Evolutionary conservation across 768 basidiomycete species (phyloP), one percentile per base, ranked within the genome.

Genomic region (Russula sp.): DNA sequence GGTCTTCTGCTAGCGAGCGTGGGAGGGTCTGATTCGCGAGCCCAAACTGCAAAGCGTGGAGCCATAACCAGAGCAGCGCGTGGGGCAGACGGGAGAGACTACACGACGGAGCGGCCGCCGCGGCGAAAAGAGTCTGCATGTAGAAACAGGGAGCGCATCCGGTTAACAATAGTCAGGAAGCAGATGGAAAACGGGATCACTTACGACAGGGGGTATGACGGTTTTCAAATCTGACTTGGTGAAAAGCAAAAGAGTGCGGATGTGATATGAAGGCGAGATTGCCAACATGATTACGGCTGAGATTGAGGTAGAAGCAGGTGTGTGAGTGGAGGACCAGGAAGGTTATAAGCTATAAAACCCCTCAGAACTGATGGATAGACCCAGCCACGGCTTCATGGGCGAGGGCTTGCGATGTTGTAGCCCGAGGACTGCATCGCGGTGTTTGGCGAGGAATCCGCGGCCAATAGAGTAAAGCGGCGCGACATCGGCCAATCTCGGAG

Each of bases 1-100:
- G 52, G 32, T 76, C 75, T 59, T 76, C 75, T 13, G 63, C 68
- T 2, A 58, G 52, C 9, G 63, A 57, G 9, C 11, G 50, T 60
- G 61, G 59, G 52, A 68, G 63, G 32, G 65, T 69, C 56, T 76
- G 75, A 62, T 76, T 76, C 9, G 75, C 70, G 22, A 73, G 61
- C 54, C 64, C 69, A 67, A 72, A 71, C 50, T 73, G 73, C 18
- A 76, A 67, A 26, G 72, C 69, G 56, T 75, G 67, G 13, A 71
- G 34, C 74, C 74, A 76, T 10, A 73, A 67, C 75, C 75, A 76
- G 16, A 71, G 50, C 5, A 69, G 16, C 57, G 61, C 56, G 11
- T 57, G 58, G 13, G 49, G 28, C 3, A 72, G 49, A 28, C 57
- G 65, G 36, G 50, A 20, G 20, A 61, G n/a, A 13, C 62, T 56